Evolutionary conservation across 2,329 filamentous ascomycete species (phyloP), one percentile per base, ranked within the genome.

Genomic region (Volutella citrinella): DNA sequence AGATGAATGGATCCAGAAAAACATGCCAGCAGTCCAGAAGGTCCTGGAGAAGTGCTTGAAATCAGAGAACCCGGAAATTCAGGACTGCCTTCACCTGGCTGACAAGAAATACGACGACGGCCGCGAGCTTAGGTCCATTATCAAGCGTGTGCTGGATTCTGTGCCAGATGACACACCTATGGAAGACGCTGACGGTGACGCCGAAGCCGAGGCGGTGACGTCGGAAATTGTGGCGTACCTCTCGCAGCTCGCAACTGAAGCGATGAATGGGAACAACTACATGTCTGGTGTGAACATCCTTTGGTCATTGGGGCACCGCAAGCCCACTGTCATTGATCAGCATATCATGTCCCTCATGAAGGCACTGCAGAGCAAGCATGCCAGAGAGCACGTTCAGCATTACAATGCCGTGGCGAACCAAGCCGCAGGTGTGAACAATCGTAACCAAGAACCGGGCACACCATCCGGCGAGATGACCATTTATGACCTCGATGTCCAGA

Each of bases 281-380:
- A 78, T 90, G 13, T 88, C 90, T 10, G 89, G 88, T 27, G 84
- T 98, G 58, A 96, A 95, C 57, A 84, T 95, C 16, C 68, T 98
- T 12, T 97, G 90, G 90, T 93, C 88, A 12, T 68, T 99, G 14
- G 88, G 88, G 6, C 80, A 87, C 51, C 83, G 87, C 40, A 90
- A 87, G 53, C 87, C 91, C 2, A 80, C 84, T 11, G 82, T 93
- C 45, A 87, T 98, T 42, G 93, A 98, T 59, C 76, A 87, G 40
- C 93, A 98, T 55, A 89, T 97, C 34, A 70, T 77, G 4, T 80
- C 84, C 18, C 72, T 98, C 26, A 95, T 98, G 84, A 96, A 95
- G 61, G 88, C 87, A 0, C 76, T 99, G 49, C 91, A 95, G 50
- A 78, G 80, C 30, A 96, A 96, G 63, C 77, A 98, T 48, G 90